Evolutionary conservation across 192 early-diverging fungal genomes (phyloP), one percentile per base, ranked within the genome.

Genomic region (Coemansia pectinata): DNA sequence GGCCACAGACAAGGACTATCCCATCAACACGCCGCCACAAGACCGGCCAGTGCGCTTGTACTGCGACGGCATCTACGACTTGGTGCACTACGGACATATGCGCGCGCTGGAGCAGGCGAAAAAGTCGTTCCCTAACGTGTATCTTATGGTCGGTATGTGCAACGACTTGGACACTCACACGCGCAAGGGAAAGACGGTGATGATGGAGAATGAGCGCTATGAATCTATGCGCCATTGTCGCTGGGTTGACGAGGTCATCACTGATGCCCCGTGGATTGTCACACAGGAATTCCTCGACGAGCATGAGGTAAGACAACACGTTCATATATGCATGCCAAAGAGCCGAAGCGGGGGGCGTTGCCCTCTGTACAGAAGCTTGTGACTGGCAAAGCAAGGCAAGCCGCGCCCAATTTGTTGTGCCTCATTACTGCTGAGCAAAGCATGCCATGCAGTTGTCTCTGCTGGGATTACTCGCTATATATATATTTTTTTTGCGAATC

Each of bases 21-120:
- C 59, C 27, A 89, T 91, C 65, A 91, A 91, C 69, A 59, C 83
- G 67, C 86, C 90, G 48, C 90, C 89, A 39, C 80, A 70, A n/a
- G 89, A 88, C 78, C 86, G 89, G 25, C 88, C 89, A 10, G 86
- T 93, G 48, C 85, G 93, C 38, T 86, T 95, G 62, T 95, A 95
- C 79, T 92, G 89, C 71, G 93, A 95, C 82, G 93, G 93, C 14
- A 93, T 95, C 57, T 95, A 90, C 76, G 92, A 93, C 78, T 70
- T 93, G 71, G 90, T 93, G 66, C 92, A 95, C 73, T 91, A 91
- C 65, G 93, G 93, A 2, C 92, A 95, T 62, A 90, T 90, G 69
- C 86, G 88, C 52, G 88, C 91, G 40, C 77, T 95, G 41, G 90
- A 93, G 72, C 92, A 95, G 75, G 93, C 93, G 6, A 95, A 95